phyloP scores from a whole-genome alignment of 768 basidiomycete genomes.

The Mycena galopus region DNA sequence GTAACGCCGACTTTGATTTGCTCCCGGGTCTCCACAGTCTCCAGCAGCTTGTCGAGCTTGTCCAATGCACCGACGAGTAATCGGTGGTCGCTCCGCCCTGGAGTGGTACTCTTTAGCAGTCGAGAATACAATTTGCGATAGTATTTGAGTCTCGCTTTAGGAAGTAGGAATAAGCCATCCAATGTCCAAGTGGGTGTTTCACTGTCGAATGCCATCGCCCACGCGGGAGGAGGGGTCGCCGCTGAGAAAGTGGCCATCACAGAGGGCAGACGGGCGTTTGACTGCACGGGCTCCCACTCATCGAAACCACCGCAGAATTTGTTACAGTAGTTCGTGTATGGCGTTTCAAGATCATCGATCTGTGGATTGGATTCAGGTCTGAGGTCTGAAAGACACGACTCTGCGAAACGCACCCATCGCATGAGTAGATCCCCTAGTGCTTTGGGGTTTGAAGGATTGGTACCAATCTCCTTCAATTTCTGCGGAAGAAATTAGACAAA shows the following conservation, averaged over 20 bases:
- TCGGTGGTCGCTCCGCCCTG: constrained; percentile 89
- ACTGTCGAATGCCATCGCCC: constrained; percentile 50
- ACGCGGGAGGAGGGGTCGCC: constrained; percentile 68
- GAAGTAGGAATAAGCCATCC: constrained; percentile 89
- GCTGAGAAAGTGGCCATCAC: constrained; percentile 80
- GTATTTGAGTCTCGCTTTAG: constrained; percentile 87
- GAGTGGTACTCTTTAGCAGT: constrained; percentile 86
- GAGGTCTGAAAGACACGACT: constrained; percentile 33
- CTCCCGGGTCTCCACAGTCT: constrained; percentile 71
- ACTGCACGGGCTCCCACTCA: constrained; percentile 81
- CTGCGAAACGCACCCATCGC: constrained; percentile 84
- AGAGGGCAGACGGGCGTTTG: constrained; percentile 76
- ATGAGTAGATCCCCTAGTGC: constrained; percentile 95
- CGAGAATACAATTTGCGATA: constrained; percentile 92
- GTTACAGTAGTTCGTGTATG: constrained; percentile 86
- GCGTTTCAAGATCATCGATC: constrained; percentile 92
- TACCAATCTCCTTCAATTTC: constrained; percentile 96
- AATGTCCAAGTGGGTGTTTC: constrained; percentile 79
- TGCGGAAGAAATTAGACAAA: constrained; percentile 47
- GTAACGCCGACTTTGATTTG: constrained; percentile 62
- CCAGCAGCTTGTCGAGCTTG: constrained; percentile 81
- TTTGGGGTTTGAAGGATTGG: constrained; percentile 92
- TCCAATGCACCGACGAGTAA: constrained; percentile 85
- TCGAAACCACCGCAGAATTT: constrained; percentile 87
- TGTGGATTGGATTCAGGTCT: constrained; percentile 49